These are phyloP conservation scores for Teratosphaeria destructans DNA, from an alignment of 2,329 filamentous ascomycete genomes.

Conservation along the genomic window DNA sequence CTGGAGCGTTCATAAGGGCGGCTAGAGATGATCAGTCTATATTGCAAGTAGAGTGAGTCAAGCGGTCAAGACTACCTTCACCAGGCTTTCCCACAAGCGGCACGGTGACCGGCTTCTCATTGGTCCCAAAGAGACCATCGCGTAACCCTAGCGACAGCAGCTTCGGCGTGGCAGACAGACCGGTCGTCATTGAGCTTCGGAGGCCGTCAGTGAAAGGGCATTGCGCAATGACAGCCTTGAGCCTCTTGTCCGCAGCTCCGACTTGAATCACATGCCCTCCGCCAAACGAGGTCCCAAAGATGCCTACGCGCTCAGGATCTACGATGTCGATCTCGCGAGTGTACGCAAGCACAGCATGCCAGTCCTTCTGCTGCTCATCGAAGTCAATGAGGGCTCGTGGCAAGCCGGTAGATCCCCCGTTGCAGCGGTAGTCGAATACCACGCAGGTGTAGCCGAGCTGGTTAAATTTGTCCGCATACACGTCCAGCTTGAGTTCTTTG, in stretches of 20 bases:
- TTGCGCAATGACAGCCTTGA: constrained; percentile 32
- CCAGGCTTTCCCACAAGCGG: constrained; percentile 27
- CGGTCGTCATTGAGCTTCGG: neutral
- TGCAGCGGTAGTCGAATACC: constrained; percentile 28
- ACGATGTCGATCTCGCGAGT: constrained; percentile 23
- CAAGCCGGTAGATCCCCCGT: constrained; percentile 25
- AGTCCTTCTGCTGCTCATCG: constrained; percentile 24
- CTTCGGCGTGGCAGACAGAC: neutral
- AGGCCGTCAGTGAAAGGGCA: constrained; percentile 5
- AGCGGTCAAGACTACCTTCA: constrained; percentile 12
- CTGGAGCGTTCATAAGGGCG: neutral
- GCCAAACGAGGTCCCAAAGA: constrained; percentile 30
- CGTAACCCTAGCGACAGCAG: neutral
- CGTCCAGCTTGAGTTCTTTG: constrained; percentile 15
- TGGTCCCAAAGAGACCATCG: neutral
- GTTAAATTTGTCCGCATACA: constrained; percentile 12
- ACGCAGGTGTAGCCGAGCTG: constrained; percentile 20
- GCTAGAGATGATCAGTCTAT: constrained; percentile 5
- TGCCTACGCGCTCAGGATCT: constrained; percentile 23
- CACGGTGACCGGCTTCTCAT: constrained; percentile 3
- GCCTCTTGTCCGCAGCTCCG: constrained; percentile 29
- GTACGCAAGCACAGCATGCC: constrained; percentile 31
- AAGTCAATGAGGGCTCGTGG: constrained; percentile 26
- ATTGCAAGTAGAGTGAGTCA: constrained; percentile 23
- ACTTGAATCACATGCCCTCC: constrained; percentile 32